These are phyloP conservation scores for Thecaphora frezii DNA, from an alignment of 1,284 basidiomycete species.

Conservation along the genomic window DNA sequence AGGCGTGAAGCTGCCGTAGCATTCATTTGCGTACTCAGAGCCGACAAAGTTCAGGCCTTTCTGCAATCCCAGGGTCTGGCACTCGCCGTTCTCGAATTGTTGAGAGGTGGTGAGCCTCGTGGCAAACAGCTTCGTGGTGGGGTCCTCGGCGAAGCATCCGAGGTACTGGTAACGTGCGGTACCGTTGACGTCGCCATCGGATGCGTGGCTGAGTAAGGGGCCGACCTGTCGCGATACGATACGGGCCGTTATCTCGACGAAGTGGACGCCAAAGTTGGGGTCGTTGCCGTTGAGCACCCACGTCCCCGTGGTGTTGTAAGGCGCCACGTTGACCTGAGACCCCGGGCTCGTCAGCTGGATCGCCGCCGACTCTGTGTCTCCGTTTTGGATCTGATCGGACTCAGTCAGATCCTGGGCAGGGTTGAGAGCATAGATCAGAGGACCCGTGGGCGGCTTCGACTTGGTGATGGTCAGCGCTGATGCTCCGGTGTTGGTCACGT, in stretches of 20 bases:
- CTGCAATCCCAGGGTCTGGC: conserved; percentile 1
- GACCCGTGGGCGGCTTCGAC: conserved; percentile 10
- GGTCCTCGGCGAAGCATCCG: conserved; percentile 9
- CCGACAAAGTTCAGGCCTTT: conserved; percentile 5
- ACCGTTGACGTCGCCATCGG: conserved; percentile 5
- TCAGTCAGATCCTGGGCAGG: conserved; percentile 12
- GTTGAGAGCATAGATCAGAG: conserved; percentile 5
- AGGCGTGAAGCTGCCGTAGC: conserved; percentile 49
- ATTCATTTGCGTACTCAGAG: conserved; percentile 40
- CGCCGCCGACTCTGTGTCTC: conserved; percentile 4
- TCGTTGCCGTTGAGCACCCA: conserved; percentile 25
- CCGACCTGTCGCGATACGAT: conserved; percentile 10
- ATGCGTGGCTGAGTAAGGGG: conserved; percentile 1
- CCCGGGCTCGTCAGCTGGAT: conserved; percentile 2
- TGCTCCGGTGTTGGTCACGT: conserved; percentile 10
- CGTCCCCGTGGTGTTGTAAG: conserved; percentile 6
- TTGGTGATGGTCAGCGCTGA: conserved; percentile 14
- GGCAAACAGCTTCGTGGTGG: background rate
- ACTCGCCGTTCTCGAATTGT: conserved; percentile 6
- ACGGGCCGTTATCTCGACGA: conserved; percentile 13
- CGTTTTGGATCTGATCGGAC: conserved; percentile 4
- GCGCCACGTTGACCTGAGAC: conserved; percentile 1
- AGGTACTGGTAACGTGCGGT: conserved; percentile 11
- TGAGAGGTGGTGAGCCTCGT: background rate
- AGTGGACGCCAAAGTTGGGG: conserved; percentile 16